Evolutionary conservation across 2,329 filamentous ascomycete species (phyloP), one percentile per base, ranked within the genome.

Genomic region (Geosmithia flava): DNA sequence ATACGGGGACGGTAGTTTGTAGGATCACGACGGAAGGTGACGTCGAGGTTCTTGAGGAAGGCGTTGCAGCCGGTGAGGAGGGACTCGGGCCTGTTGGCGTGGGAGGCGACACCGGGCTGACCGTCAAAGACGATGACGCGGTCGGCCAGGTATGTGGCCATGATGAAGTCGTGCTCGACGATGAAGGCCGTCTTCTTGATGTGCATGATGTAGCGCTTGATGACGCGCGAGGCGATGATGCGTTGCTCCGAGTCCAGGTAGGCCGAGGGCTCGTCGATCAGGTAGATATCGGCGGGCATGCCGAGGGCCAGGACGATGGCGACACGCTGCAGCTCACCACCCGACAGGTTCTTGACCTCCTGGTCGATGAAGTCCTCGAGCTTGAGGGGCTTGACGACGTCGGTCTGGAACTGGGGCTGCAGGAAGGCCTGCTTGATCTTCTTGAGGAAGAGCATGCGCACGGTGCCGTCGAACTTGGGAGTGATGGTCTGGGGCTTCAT

Each of bases 401-500:
- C 93, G 15, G 93, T 98, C 75, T 98, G 93, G 78, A 98, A 98
- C 68, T 98, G 93, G 29, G 93, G 93, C 57, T 83, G 93, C 59
- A 98, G 68, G 80, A 98, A 98, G 39, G 91, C 83, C 52, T 89
- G 83, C 78, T 95, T 95, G 70, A 98, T 98, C 74, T 93, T 91
- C 83, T 98, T 98, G 81, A 97, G 95, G 77, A 98, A 97, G 46
- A 98, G 78, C 68, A 96, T 89, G 53, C 93, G 88, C 50, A 98
- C 93, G 40, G 91, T 98, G 54, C 94, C 93, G 55, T 90, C 84
- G 64, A 95, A 98, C 69, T 96, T 98, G 62, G 93, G 93, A 2
- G 90, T 98, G 61, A 98, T 98, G 61, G 94, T 98, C 74, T 98
- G 93, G 19, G 94, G 94, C 78, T 98, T 98, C 89, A 97, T 94